A percentile compares a stretch with the other conserved stretches of the same genome.
phyloP scores from a whole-genome alignment of 2,329 filamentous ascomycete genomes.

The Ploettnerulaceae sp. region DNA sequence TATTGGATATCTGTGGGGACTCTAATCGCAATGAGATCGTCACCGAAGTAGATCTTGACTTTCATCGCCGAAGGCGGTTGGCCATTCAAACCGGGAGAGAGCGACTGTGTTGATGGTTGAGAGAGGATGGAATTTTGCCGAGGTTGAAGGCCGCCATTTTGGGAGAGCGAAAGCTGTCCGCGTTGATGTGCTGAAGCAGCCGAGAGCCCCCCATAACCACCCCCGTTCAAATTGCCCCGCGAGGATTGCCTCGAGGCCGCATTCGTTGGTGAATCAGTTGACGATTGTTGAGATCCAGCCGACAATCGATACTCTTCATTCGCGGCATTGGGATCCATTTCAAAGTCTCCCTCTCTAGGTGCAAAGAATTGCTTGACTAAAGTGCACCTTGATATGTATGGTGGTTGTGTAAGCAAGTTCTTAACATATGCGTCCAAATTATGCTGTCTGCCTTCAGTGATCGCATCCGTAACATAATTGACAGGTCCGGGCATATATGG shows the following conservation, averaged over 20 bases:
- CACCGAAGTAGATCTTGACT: slow-evolving; percentile 90
- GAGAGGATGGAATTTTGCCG: slow-evolving; percentile 37
- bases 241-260: slow-evolving; percentile 62
- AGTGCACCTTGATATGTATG: slow-evolving; percentile 77
- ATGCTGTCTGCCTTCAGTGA: slow-evolving; percentile 86
- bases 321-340: slow-evolving; percentile 68
- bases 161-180: slow-evolving; percentile 38
- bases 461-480: slow-evolving; percentile 95
- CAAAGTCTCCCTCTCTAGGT: slow-evolving; percentile 85
- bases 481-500: slow-evolving; percentile 98
- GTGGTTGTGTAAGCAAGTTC: slow-evolving; percentile 76
- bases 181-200: slow-evolving; percentile 41
- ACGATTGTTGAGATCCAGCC: slow-evolving; percentile 62
- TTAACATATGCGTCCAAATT: slow-evolving; percentile 96
- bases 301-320: slow-evolving; percentile 73
- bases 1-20: slow-evolving; percentile 78
- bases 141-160: slow-evolving; percentile 17
- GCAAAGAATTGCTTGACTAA: slow-evolving; percentile 88
- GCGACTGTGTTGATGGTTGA: slow-evolving; percentile 52
- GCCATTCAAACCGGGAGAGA: slow-evolving; percentile 45
- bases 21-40: slow-evolving; percentile 86
- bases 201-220: slow-evolving; percentile 48
- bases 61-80: slow-evolving; percentile 59
- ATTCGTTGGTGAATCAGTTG: slow-evolving; percentile 55
- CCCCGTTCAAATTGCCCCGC: slow-evolving; percentile 55